These are phyloP conservation scores for Dendrobium nobile DNA, from an alignment of 106 monocot species.

Conservation along the genomic window DNA sequence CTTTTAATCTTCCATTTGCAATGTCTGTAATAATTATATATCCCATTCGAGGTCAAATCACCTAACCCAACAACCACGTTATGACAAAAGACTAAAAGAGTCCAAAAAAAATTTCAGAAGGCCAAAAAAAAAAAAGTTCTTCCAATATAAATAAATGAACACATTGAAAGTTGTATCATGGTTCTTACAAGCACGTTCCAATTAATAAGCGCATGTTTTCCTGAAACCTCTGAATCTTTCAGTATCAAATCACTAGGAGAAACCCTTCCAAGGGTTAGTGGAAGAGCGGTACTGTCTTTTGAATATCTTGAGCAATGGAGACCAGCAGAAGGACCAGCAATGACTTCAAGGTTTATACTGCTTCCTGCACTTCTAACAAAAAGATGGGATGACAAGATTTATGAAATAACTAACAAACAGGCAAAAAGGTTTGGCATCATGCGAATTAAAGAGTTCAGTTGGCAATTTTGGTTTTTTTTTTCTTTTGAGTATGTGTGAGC, in stretches of 20 bases:
- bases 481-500: too few relatives aligned
- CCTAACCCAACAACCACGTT: not conserved
- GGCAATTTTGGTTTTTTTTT: not conserved
- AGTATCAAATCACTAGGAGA: conserved; percentile 65
- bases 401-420: conserved; percentile 8
- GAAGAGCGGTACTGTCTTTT: conserved; percentile 28
- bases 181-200: conserved; percentile 73
- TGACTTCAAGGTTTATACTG: conserved; percentile 64
- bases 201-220: conserved; percentile 81
- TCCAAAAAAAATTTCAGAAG: too few relatives aligned
- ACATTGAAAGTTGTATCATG: not conserved
- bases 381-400: conserved; percentile 42
- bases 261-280: conserved; percentile 81
- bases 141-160: not conserved
- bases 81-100: not conserved
- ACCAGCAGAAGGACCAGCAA: conserved; percentile 76
- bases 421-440: not conserved
- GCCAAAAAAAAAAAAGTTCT: not conserved
- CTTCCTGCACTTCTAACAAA: conserved; percentile 78
- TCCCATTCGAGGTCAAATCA: not conserved
- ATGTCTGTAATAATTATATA: not conserved
- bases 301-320: conserved; percentile 40
- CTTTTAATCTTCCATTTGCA: not conserved
- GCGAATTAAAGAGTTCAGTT: not conserved
- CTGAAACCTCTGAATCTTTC: conserved; percentile 90